Evolutionary conservation across 495 filamentous ascomycete genomes (phyloP).

Genomic region (Patellaria atrata): DNA sequence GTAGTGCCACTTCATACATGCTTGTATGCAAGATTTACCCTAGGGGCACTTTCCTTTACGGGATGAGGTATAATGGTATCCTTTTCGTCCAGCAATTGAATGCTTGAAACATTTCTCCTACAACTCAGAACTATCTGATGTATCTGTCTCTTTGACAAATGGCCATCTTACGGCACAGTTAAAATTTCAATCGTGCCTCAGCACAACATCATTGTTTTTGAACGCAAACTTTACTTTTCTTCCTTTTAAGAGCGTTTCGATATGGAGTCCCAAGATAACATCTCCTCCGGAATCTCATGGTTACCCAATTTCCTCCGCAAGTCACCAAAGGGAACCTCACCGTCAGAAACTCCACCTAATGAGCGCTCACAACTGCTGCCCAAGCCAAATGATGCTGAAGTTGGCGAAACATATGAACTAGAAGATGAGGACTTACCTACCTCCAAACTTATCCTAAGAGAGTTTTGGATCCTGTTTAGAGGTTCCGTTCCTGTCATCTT

Average conservation of each 20-base stretch:
- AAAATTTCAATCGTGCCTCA: no score
- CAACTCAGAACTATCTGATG: no score
- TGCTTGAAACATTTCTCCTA: no score
- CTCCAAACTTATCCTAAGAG: slow-evolving; percentile 33
- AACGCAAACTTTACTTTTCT: no score
- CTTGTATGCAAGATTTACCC: no score
- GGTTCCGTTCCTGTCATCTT: slow-evolving; percentile 70
- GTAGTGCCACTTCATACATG: no score
- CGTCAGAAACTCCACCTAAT: slow-evolving; percentile 12
- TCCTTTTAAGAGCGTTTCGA: background rate
- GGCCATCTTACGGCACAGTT: no score
- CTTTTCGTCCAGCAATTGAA: no score
- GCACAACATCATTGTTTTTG: no score
- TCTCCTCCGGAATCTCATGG: slow-evolving; percentile 19
- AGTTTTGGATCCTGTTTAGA: slow-evolving; percentile 55
- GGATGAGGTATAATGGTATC: no score
- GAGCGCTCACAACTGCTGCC: slow-evolving; percentile 19
- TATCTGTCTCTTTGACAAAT: no score
- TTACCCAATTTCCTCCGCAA: slow-evolving; percentile 21
- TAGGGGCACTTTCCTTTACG: no score
- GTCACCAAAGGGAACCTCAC: slow-evolving; percentile 10
- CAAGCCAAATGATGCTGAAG: slow-evolving; percentile 15
- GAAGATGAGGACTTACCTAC: slow-evolving; percentile 18
- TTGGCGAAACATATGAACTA: slow-evolving; percentile 23
- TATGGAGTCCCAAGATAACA: slow-evolving; percentile 21